Percentiles rank a stretch among this genome's conserved stretches.
Conservation (phyloP, 2,329 filamentous ascomycete species). For the Diplodia intermedia region DNA sequence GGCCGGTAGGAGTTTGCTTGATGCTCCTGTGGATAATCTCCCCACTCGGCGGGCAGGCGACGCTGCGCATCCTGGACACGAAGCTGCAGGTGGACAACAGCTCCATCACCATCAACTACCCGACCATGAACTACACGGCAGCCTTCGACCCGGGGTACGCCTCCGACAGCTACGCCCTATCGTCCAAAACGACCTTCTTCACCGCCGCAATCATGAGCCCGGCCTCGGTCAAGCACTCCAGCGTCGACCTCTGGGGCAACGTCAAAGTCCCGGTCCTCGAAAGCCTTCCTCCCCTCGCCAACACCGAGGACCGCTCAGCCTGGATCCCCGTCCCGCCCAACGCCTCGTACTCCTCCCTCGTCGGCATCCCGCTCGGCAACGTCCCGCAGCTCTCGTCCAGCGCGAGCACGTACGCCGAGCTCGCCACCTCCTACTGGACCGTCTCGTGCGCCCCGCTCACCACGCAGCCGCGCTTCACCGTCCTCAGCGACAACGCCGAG, state of each 20-base stretch:
- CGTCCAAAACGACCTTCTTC: not conserved
- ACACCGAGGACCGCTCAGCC: not conserved
- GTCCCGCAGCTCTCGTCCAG: not conserved
- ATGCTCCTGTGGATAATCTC: constrained; percentile 34
- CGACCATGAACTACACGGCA: not conserved
- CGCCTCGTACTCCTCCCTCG: not conserved
- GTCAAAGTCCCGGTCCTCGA: not conserved
- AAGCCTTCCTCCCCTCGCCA: not conserved
- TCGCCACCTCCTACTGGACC: constrained; percentile 3
- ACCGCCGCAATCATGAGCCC: constrained; percentile 8
- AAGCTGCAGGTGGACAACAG: not conserved
- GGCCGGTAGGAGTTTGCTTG: constrained; percentile 29
- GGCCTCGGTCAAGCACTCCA: not conserved
- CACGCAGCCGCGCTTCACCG: not conserved
- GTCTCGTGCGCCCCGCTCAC: not conserved
- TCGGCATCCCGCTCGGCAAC: constrained; percentile 3
- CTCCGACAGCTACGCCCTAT: not conserved
- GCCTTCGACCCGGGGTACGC: not conserved
- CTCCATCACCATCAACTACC: not conserved
- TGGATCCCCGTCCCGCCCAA: not conserved
- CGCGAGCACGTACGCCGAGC: not conserved
- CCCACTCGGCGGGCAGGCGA: constrained; percentile 34
- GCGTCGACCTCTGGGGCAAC: constrained; percentile 1
- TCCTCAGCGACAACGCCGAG: not conserved
- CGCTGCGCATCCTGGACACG: constrained; percentile 33